Conservation (phyloP, 192 early-diverging fungal species). For the Coemansia asiatica region DNA sequence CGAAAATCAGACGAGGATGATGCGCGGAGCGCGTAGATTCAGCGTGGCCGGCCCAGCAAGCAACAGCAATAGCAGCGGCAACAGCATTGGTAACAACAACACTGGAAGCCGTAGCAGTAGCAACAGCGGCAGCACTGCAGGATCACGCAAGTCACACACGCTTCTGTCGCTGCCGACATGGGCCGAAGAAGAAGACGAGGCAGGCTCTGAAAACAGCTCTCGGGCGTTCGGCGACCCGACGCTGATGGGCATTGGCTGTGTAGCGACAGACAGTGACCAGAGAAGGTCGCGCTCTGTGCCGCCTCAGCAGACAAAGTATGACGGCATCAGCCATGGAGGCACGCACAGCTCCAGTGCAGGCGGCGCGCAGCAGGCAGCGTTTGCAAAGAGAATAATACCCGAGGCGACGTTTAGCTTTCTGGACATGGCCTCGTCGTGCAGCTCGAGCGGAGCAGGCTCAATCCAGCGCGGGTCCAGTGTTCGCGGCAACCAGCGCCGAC, state of each 20-base stretch:
- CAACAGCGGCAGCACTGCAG: constrained; percentile 22
- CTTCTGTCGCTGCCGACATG: constrained; percentile 44
- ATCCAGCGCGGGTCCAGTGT: constrained; percentile 12
- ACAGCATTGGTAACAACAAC: no score
- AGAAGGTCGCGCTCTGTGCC: background rate
- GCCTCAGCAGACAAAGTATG: background rate
- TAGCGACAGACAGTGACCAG: background rate
- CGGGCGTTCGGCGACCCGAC: background rate
- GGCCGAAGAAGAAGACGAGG: constrained; percentile 51
- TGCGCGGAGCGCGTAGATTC: constrained; percentile 27
- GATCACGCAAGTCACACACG: constrained; percentile 32
- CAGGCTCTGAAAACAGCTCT: constrained; percentile 2
- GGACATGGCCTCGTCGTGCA: constrained; percentile 30
- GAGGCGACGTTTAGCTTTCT: constrained; percentile 20
- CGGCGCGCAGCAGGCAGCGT: constrained; percentile 3
- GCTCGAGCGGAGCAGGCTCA: constrained; percentile 27
- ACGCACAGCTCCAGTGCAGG: background rate
- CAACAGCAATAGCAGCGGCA: constrained; percentile 26
- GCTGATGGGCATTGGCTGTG: constrained; percentile 6
- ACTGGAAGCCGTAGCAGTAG: no score
- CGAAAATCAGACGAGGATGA: constrained; percentile 9
- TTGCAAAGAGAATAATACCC: constrained; percentile 12
- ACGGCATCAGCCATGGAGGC: constrained; percentile 14
- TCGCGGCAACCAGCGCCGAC: constrained; percentile 25
- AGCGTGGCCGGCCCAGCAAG: constrained; percentile 37